phyloP scores from a whole-genome alignment of 129 eudicot species.

The Arctium minus region DNA sequence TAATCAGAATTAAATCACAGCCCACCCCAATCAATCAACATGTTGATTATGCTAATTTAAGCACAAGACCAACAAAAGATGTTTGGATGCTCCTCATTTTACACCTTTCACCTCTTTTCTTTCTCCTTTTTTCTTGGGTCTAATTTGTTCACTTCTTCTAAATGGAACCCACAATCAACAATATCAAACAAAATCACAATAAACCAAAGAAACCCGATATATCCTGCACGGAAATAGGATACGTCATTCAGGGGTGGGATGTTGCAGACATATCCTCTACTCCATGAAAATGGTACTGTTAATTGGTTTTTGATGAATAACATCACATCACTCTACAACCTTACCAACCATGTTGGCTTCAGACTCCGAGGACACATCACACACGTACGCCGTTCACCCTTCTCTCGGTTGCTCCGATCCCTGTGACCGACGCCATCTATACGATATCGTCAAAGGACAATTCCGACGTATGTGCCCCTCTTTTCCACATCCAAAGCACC shows the following conservation, averaged over 20 bases:
- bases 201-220: neutral
- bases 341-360: neutral
- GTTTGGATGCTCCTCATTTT: neutral
- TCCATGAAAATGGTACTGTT: neutral
- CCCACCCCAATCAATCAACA: too few relatives aligned
- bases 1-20: neutral
- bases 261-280: neutral
- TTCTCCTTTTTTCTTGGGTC: neutral
- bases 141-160: neutral
- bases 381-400: neutral
- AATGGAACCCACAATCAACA: neutral
- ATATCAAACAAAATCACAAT: neutral
- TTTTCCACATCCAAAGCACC: conserved; percentile 52
- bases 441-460: conserved; percentile 32
- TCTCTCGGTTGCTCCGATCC: conserved; percentile 20
- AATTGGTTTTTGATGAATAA: neutral
- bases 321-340: neutral
- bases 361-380: neutral
- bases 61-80: neutral
- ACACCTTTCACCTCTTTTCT: neutral
- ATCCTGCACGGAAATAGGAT: too few relatives aligned
- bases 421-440: neutral
- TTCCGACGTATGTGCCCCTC: conserved; percentile 53
- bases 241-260: neutral
- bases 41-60: too few relatives aligned